phyloP scores from a whole-genome alignment of 768 basidiomycete species.

The Mycena amicta region DNA sequence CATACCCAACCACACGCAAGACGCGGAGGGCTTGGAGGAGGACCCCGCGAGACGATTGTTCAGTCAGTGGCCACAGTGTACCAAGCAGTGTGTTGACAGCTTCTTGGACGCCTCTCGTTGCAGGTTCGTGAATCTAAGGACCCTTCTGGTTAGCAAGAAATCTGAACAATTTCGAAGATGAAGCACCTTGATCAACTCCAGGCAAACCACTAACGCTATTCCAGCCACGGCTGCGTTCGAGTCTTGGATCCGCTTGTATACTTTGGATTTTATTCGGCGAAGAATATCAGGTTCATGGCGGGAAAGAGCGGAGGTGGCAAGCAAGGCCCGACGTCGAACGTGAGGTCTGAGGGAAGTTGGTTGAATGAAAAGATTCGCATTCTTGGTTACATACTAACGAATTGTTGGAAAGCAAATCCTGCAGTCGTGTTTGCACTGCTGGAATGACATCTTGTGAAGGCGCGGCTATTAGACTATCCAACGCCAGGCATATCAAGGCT shows the following conservation, averaged over 20 bases:
- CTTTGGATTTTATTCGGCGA: slow-evolving; percentile 38
- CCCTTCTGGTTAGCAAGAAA: too few relatives aligned
- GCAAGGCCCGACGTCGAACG: slow-evolving; percentile 63
- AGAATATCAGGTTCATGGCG: slow-evolving; percentile 48
- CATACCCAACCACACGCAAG: slow-evolving; percentile 14
- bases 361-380: slow-evolving; percentile 13
- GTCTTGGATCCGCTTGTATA: slow-evolving; percentile 48
- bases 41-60: slow-evolving; percentile 18
- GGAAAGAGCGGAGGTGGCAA: slow-evolving; percentile 59
- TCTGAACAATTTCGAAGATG: too few relatives aligned
- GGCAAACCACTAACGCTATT: slow-evolving; percentile 46
- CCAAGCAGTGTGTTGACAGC: slow-evolving; percentile 21
- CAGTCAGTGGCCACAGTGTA: slow-evolving; percentile 15
- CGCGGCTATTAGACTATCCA: slow-evolving; percentile 65
- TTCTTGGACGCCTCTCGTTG: slow-evolving; percentile 9
- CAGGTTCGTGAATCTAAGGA: too few relatives aligned
- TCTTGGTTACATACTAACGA: slow-evolving; percentile 63
- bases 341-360: slow-evolving; percentile 43
- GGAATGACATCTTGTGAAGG: slow-evolving; percentile 73
- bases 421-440: slow-evolving; percentile 68
- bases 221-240: slow-evolving; percentile 43
- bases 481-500: slow-evolving; percentile 67
- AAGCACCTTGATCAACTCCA: slow-evolving; percentile 29
- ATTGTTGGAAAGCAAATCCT: slow-evolving; percentile 67
- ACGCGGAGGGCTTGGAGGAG: slow-evolving; percentile 30